These are phyloP conservation scores for Penicillium samsonianum DNA, from an alignment of 495 filamentous ascomycete species.

Conservation along the genomic window DNA sequence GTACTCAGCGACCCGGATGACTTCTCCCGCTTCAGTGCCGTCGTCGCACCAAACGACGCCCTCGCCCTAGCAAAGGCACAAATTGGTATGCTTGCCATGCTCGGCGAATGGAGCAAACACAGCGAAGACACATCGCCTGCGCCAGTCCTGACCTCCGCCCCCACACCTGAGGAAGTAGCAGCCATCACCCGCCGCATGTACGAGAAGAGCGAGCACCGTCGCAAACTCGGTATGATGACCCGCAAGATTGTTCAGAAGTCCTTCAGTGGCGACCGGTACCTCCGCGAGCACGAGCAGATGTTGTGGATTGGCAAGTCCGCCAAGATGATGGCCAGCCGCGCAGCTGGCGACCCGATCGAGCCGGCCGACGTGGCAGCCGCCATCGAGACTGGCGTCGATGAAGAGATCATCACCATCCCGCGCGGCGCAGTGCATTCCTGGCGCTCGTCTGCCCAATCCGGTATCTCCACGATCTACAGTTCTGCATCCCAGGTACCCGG, in stretches of 20 bases:
- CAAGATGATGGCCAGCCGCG: constrained; percentile 41
- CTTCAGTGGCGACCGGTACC: constrained; percentile 63
- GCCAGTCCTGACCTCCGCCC: constrained; percentile 50
- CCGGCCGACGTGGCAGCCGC: constrained; percentile 31
- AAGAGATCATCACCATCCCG: constrained; percentile 44
- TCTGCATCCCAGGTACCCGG: constrained; percentile 29
- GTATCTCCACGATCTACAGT: constrained; percentile 41
- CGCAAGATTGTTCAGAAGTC: constrained; percentile 60
- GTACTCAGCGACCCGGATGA: constrained; percentile 63
- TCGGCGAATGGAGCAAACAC: constrained; percentile 60
- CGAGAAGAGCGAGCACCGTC: constrained; percentile 57
- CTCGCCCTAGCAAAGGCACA: constrained; percentile 60
- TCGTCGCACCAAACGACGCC: constrained; percentile 65
- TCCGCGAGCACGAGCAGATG: constrained; percentile 71
- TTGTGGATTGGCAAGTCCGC: constrained; percentile 61
- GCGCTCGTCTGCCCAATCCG: constrained; percentile 41
- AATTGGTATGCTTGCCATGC: constrained; percentile 59
- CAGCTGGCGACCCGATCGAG: constrained; percentile 29
- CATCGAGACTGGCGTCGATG: constrained; percentile 37
- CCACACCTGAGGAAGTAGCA: constrained; percentile 54
- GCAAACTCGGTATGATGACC: constrained; percentile 61
- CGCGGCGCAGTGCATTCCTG: constrained; percentile 41
- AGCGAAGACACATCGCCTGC: constrained; percentile 47
- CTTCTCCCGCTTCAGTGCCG: constrained; percentile 58
- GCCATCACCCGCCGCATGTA: constrained; percentile 62